Conservation (phyloP, 352 stramenopile species). For the Phytophthora constricta region DNA sequence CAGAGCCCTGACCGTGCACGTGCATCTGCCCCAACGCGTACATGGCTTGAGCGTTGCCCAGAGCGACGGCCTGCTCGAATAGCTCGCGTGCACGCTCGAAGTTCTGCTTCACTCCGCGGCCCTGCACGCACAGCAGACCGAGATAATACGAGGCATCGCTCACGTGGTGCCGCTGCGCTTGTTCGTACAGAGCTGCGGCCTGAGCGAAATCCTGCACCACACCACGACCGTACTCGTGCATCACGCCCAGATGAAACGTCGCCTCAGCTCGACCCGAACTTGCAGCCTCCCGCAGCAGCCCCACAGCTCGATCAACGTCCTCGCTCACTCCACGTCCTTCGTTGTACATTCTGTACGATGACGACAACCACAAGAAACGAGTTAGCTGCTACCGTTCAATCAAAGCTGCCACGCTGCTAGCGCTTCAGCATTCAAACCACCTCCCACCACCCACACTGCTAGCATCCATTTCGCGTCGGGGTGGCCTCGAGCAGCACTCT, state of each 20-base stretch:
- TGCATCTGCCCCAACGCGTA: conserved; percentile 58
- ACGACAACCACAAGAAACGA: conserved; percentile 23
- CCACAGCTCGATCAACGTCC: conserved; percentile 37
- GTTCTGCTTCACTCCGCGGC: conserved; percentile 53
- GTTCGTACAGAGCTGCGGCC: conserved; percentile 42
- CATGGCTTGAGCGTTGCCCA: conserved; percentile 53
- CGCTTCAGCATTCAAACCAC: background rate
- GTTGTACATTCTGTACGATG: conserved; percentile 38
- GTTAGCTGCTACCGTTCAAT: background rate
- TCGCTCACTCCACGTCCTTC: conserved; percentile 46
- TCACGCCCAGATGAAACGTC: conserved; percentile 48
- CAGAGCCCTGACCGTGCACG: conserved; percentile 36
- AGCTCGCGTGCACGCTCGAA: conserved; percentile 33
- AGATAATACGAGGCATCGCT: conserved; percentile 65
- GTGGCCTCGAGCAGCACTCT: conserved; percentile 46
- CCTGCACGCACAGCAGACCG: conserved; percentile 49
- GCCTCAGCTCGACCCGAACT: conserved; percentile 29
- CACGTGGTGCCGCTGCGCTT: conserved; percentile 31
- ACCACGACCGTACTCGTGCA: conserved; percentile 60
- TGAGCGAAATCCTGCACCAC: conserved; percentile 38
- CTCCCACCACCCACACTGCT: conserved; percentile 36
- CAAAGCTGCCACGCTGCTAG: conserved; percentile 1
- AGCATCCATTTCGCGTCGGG: conserved; percentile 61
- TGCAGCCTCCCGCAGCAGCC: conserved; percentile 43
- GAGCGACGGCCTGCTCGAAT: conserved; percentile 48